Conservation (phyloP, 1,139 yeast species). For the Hansenula sp. region DNA sequence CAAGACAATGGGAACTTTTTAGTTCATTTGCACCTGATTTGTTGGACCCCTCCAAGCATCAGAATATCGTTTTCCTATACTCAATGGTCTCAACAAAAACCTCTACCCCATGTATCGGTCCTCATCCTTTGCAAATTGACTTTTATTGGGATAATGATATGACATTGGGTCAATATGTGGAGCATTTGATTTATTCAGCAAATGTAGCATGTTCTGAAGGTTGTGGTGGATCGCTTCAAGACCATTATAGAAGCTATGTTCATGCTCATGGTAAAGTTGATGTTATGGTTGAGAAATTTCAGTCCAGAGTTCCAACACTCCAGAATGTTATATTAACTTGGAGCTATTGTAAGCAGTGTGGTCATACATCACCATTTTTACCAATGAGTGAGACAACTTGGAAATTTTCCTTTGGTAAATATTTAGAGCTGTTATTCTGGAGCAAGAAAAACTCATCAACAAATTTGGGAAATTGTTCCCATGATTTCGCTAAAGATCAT, state of each 20-base stretch:
- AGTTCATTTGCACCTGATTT: conserved; percentile 44
- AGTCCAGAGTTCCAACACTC: conserved; percentile 52
- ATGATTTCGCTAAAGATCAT: conserved; percentile 77
- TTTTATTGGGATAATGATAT: conserved; percentile 90
- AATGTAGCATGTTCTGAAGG: conserved; percentile 68
- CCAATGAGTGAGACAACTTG: conserved; percentile 90
- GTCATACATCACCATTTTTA: conserved; percentile 67
- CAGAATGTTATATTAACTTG: conserved; percentile 79
- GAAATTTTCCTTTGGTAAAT: conserved; percentile 91
- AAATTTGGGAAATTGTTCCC: conserved; percentile 60
- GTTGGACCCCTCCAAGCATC: conserved; percentile 69
- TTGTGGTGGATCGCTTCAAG: conserved; percentile 67
- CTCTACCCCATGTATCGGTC: conserved; percentile 92
- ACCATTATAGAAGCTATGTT: conserved; percentile 84
- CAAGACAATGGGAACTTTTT: conserved; percentile 61
- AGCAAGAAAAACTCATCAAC: conserved; percentile 41
- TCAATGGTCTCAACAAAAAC: conserved; percentile 81
- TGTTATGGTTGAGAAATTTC: conserved; percentile 61
- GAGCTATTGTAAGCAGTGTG: conserved; percentile 86
- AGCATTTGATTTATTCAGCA: conserved; percentile 71
- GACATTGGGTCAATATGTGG: conserved; percentile 85
- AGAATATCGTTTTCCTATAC: conserved; percentile 70
- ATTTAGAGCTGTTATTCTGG: conserved; percentile 82
- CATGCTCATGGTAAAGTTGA: conserved; percentile 85
- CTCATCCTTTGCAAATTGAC: conserved; percentile 75